Percentiles rank a stretch among this genome's conserved stretches.
Evolutionary conservation across 139 green algal species (phyloP).

Genomic region (Coelastrella sp.): DNA sequence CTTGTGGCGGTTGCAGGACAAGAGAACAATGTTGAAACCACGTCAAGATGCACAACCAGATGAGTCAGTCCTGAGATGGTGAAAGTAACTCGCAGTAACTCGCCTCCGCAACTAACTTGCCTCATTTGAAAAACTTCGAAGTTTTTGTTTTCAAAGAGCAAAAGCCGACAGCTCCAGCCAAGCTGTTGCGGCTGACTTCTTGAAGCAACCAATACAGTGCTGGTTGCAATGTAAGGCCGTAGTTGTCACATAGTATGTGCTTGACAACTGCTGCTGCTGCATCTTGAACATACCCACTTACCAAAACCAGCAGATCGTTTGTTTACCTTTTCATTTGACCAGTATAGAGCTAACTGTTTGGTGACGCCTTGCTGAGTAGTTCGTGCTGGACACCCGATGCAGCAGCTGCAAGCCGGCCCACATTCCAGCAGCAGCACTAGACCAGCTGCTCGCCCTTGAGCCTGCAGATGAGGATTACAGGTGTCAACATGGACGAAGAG

Average conservation of each 20-base stretch:
- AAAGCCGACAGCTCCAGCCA: too few species aligned
- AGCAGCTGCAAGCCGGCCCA: conserved; percentile 59
- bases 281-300: conserved; percentile 52
- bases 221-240: neutral
- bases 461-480: neutral
- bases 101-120: too few species aligned
- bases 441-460: neutral
- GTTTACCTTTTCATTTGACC: neutral
- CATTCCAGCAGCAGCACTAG: conserved; percentile 49
- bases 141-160: too few species aligned
- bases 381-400: neutral
- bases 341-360: neutral
- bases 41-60: too few species aligned
- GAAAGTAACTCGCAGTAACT: too few species aligned
- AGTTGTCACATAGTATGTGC: neutral
- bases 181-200: neutral
- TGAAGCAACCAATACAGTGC: neutral
- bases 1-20: too few species aligned
- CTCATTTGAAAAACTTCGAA: too few species aligned
- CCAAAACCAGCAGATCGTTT: conserved; percentile 18
- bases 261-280: neutral
- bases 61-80: too few species aligned
- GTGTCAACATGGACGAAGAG: too few species aligned
- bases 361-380: conserved; percentile 3
- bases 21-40: too few species aligned